Percentiles rank a stretch among this genome's conserved stretches.
phyloP scores from a whole-genome alignment of 169 alveolate genomes.

The Theileria parva region DNA sequence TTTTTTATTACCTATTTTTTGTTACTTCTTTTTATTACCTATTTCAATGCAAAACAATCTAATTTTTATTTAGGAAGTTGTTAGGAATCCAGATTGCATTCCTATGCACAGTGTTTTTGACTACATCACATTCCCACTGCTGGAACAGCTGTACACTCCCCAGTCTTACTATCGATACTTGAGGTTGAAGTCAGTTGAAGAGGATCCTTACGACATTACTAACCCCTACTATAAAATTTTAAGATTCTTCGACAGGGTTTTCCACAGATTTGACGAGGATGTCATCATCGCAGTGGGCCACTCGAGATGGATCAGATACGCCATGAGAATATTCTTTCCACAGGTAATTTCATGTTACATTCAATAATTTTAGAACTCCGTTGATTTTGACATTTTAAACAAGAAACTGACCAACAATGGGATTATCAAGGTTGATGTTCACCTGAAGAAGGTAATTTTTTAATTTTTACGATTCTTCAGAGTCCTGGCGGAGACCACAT shows the following conservation, averaged over 20 bases:
- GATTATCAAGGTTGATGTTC: slow-evolving; percentile 23
- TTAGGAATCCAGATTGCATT: slow-evolving; percentile 60
- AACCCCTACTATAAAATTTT: slow-evolving; percentile 46
- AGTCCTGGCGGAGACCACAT: slow-evolving; percentile 18
- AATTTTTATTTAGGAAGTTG: slow-evolving; percentile 34
- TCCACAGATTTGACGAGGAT: slow-evolving; percentile 36
- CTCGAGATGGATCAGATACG: slow-evolving; percentile 50
- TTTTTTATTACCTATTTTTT: not conserved
- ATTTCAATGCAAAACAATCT: not conserved
- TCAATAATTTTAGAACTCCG: slow-evolving; percentile 7
- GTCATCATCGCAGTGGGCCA: slow-evolving; percentile 58
- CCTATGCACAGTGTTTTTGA: slow-evolving; percentile 32
- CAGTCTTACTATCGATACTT: slow-evolving; percentile 26
- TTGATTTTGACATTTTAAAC: slow-evolving; percentile 17
- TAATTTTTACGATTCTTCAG: not conserved
- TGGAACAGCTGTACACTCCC: slow-evolving; percentile 50
- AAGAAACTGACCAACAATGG: slow-evolving; percentile 30
- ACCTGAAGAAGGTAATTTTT: slow-evolving; percentile 19
- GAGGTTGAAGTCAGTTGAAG: slow-evolving; percentile 26
- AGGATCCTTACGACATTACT: not conserved
- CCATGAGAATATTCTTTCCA: slow-evolving; percentile 46
- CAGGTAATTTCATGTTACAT: not conserved
- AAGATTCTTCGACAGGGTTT: slow-evolving; percentile 45
- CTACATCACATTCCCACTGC: slow-evolving; percentile 38
- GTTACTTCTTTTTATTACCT: not conserved